Conservation (phyloP, 73 alveolate genomes). For the Paramecium tetraurelia region DNA sequence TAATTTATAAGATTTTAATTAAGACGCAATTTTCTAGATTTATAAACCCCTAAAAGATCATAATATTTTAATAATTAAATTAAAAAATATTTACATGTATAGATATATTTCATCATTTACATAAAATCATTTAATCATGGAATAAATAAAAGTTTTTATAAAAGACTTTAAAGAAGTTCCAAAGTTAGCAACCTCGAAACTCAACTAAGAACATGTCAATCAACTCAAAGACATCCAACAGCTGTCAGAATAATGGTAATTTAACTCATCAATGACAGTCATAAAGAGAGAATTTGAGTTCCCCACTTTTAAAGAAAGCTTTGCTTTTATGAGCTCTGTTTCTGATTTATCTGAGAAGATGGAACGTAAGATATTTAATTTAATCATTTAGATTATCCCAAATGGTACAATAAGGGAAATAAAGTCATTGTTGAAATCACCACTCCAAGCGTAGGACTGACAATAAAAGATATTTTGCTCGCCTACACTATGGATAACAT, state of each 20-base stretch:
- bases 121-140: neutral
- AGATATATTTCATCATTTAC: neutral
- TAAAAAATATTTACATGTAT: neutral
- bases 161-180: neutral
- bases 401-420: neutral
- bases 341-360: neutral
- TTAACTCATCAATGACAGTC: neutral
- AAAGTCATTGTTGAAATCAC: neutral
- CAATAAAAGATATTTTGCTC: neutral
- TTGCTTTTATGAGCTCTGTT: conserved; percentile 2
- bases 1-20: neutral
- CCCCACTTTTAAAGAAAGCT: neutral
- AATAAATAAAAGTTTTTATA: neutral
- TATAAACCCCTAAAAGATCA: neutral
- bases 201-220: neutral
- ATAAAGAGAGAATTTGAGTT: neutral
- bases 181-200: neutral
- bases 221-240: neutral
- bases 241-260: neutral
- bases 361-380: neutral
- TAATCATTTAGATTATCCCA: neutral
- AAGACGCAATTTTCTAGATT: neutral
- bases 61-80: neutral
- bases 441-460: neutral
- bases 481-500: neutral